Percentiles rank a stretch among this genome's conserved stretches.
phyloP scores from a whole-genome alignment of 129 eudicot species.

The Cynara cardunculus region DNA sequence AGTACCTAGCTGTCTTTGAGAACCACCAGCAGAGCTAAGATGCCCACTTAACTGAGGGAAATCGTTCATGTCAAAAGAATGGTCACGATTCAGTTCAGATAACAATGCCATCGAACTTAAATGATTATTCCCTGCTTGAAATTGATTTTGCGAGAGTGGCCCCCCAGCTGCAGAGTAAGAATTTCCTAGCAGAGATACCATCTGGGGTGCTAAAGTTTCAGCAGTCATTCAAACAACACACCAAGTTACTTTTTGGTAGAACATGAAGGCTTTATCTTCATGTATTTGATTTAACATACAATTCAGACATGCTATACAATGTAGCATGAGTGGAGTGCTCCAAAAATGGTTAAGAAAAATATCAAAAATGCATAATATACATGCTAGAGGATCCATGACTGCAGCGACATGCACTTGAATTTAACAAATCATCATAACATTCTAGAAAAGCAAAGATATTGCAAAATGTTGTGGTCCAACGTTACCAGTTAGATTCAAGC shows the following conservation, averaged over 20 bases:
- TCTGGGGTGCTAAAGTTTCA: conserved; percentile 71
- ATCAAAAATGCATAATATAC: not conserved
- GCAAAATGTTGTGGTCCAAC: conserved; percentile 1
- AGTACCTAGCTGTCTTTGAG: conserved; percentile 76
- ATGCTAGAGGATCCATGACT: not conserved
- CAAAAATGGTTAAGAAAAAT: not conserved
- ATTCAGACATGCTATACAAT: not conserved
- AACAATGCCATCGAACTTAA: conserved; percentile 58
- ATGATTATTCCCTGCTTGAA: conserved; percentile 71
- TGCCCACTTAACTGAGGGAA: conserved; percentile 79
- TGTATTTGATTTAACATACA: conserved; percentile 3
- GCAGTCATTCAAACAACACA: conserved; percentile 31
- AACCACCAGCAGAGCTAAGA: conserved; percentile 70
- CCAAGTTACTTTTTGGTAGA: conserved; percentile 21
- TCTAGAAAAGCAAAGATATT: not conserved
- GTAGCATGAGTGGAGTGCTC: not conserved
- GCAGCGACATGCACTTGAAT: not conserved
- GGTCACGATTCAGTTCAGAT: conserved; percentile 66
- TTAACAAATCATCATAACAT: not conserved
- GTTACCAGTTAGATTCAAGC: conserved; percentile 72
- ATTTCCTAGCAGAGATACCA: conserved; percentile 67
- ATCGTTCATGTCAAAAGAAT: conserved; percentile 73
- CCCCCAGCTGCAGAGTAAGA: conserved; percentile 70
- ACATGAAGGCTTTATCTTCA: not conserved
- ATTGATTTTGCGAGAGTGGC: conserved; percentile 73